phyloP scores from a whole-genome alignment of 345 rosid genomes.

The Populus tremula region DNA sequence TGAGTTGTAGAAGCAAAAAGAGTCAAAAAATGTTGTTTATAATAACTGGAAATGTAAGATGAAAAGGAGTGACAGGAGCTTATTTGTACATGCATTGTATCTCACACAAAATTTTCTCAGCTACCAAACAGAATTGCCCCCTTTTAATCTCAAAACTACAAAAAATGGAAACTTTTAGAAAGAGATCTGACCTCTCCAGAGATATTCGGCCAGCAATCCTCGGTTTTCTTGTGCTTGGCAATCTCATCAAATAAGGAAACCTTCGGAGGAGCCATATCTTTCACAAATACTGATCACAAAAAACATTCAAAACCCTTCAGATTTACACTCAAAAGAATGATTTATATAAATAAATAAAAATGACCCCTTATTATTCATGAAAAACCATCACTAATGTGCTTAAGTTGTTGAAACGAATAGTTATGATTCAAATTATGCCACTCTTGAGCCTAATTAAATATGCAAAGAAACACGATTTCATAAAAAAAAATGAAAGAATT shows the following conservation, averaged over 20 bases:
- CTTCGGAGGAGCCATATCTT: slow-evolving; percentile 65
- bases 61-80: no score
- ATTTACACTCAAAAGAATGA: neutral
- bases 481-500: no score
- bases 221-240: slow-evolving; percentile 61
- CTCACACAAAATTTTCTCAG: neutral
- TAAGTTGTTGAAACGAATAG: no score
- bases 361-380: neutral
- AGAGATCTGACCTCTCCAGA: slow-evolving; percentile 76
- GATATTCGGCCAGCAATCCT: slow-evolving; percentile 90
- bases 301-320: slow-evolving; percentile 3
- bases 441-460: no score
- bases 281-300: slow-evolving; percentile 24
- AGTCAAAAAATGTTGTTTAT: no score
- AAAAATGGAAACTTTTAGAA: neutral
- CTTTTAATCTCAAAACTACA: neutral
- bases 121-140: neutral
- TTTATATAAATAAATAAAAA: neutral
- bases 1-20: no score
- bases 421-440: no score
- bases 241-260: slow-evolving; percentile 66
- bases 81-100: neutral
- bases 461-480: no score
- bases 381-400: no score
- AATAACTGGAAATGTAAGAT: no score